These are phyloP conservation scores for Pestalotiopsis sp. DNA, from an alignment of 2,329 filamentous ascomycete genomes.

Conservation along the genomic window DNA sequence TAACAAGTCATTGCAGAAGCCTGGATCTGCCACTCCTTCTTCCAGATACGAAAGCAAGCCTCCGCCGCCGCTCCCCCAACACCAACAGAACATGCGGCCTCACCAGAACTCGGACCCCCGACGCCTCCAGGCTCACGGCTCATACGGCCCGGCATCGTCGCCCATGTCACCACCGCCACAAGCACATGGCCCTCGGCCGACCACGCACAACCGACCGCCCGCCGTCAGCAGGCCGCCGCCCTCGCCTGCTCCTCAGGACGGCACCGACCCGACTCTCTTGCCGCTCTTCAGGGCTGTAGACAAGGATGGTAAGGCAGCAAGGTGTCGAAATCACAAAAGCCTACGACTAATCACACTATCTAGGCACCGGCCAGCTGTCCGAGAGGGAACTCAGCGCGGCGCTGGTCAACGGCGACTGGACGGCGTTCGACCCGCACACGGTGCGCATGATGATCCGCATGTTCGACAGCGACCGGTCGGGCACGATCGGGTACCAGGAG, in stretches of 20 bases:
- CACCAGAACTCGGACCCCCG: conserved; percentile 17
- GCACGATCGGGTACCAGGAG: conserved; percentile 91
- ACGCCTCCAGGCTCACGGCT: conserved; percentile 15
- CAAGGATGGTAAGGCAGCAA: conserved; percentile 66
- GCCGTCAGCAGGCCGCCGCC: conserved; percentile 65
- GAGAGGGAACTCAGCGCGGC: conserved; percentile 86
- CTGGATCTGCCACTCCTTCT: conserved; percentile 27
- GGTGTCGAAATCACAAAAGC: background rate
- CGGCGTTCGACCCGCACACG: conserved; percentile 88
- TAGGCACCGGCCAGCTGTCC: conserved; percentile 78
- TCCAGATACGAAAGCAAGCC: conserved; percentile 53
- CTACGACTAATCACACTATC: background rate
- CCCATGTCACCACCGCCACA: conserved; percentile 54
- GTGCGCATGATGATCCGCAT: conserved; percentile 99
- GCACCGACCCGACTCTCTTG: conserved; percentile 73
- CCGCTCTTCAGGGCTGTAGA: conserved; percentile 91
- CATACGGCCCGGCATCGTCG: conserved; percentile 27
- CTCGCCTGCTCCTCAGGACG: conserved; percentile 58
- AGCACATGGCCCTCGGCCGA: conserved; percentile 42
- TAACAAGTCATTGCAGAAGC: conserved; percentile 11
- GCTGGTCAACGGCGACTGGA: conserved; percentile 95
- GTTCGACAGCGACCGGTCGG: conserved; percentile 92
- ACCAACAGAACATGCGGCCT: conserved; percentile 16
- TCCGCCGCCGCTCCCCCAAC: conserved; percentile 39
- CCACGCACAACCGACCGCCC: conserved; percentile 53